These are phyloP conservation scores for Coccomyxa subellipsoidea DNA, from an alignment of 163 green algal genomes.

Conservation along the genomic window DNA sequence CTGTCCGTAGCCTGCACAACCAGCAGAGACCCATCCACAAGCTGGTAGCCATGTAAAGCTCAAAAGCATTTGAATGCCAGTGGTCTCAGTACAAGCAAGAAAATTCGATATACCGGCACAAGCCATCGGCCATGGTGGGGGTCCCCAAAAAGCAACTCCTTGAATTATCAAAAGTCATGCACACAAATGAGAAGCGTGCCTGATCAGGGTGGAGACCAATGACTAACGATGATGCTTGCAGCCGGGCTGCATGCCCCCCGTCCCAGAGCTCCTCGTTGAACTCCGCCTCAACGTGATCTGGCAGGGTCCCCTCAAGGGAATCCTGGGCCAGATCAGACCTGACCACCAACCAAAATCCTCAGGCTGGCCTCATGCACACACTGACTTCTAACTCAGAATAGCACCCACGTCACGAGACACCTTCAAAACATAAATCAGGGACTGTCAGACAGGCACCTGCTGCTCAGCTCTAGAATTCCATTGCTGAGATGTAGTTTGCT, in stretches of 20 bases:
- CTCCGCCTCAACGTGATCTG: slow-evolving; percentile 22
- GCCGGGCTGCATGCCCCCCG: background rate
- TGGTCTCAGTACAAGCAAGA: too few relatives aligned
- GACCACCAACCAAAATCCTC: too few relatives aligned
- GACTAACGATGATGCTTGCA: slow-evolving; percentile 39
- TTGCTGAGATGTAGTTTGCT: background rate
- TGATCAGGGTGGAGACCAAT: slow-evolving; percentile 74
- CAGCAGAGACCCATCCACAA: too few relatives aligned
- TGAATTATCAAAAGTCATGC: too few relatives aligned
- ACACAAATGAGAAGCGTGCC: slow-evolving; percentile 14
- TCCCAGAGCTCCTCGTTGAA: slow-evolving; percentile 44
- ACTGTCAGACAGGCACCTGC: too few relatives aligned
- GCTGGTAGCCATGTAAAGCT: too few relatives aligned
- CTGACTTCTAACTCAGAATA: too few relatives aligned
- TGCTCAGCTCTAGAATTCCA: background rate
- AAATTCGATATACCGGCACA: background rate
- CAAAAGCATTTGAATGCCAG: too few relatives aligned
- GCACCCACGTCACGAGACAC: too few relatives aligned
- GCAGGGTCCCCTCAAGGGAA: background rate
- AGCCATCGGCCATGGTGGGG: background rate
- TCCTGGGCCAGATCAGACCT: background rate
- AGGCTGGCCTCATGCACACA: too few relatives aligned
- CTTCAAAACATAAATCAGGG: too few relatives aligned
- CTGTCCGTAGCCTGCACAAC: slow-evolving; percentile 49
- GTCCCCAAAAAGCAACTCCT: too few relatives aligned